Conservation (phyloP, 164 flowering plant species). For the Chloranthus sessilifolius region DNA sequence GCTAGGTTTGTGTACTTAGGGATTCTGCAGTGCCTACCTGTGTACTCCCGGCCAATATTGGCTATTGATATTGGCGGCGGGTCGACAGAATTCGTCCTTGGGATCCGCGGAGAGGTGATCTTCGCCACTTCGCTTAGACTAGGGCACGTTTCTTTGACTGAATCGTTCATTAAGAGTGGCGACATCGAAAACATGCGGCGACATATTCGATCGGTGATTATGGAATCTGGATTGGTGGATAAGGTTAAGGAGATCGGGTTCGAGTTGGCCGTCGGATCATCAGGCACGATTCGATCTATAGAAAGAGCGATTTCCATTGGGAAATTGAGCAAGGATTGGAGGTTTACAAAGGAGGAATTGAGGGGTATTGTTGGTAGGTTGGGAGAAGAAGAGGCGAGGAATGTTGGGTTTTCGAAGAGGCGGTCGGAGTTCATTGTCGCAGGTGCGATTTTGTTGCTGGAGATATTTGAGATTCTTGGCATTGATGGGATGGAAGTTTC, state of each 20-base stretch:
- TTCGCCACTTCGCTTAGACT: constrained; percentile 44
- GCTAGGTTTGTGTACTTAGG: constrained; percentile 53
- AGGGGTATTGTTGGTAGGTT: constrained; percentile 37
- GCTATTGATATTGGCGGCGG: constrained; percentile 70
- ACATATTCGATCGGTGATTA: constrained; percentile 29
- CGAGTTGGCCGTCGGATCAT: constrained; percentile 49
- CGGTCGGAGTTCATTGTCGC: constrained; percentile 65
- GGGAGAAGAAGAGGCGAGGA: constrained; percentile 24
- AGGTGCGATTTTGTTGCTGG: constrained; percentile 62
- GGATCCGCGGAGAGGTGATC: constrained; percentile 35
- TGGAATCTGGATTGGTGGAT: constrained; percentile 39
- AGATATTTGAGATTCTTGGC: constrained; percentile 53
- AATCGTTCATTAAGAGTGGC: constrained; percentile 28
- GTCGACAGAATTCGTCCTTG: constrained; percentile 60
- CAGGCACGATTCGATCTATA: constrained; percentile 47
- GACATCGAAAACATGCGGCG: constrained; percentile 31
- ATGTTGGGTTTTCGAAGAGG: constrained; percentile 42
- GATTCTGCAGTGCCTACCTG: constrained; percentile 47
- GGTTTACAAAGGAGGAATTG: constrained; percentile 49
- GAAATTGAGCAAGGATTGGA: constrained; percentile 43
- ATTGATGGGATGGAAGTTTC: constrained; percentile 70
- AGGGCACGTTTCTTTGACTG: constrained; percentile 62
- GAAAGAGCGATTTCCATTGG: constrained; percentile 30
- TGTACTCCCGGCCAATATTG: constrained; percentile 30
- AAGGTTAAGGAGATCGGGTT: constrained; percentile 35